Evolutionary conservation across 371 early-diverging fungal species (phyloP).

Genomic region (Mucor lusitanicus): DNA sequence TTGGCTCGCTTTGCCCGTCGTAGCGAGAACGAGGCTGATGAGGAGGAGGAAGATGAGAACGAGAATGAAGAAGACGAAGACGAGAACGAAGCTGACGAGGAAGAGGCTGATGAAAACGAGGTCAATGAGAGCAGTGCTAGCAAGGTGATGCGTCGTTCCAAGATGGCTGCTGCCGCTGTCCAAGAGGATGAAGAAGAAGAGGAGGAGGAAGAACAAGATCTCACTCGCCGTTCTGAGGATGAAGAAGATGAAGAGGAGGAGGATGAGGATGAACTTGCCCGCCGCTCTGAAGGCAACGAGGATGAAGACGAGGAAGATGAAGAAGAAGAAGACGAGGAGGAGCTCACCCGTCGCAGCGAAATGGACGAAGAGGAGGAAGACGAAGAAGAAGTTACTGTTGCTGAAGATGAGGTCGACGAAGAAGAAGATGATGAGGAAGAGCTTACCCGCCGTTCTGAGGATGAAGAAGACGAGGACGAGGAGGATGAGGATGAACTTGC

Average conservation of each 20-base stretch:
- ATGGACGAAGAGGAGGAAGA: neutral
- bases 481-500: neutral
- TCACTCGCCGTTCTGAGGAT: neutral
- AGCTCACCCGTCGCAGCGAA: neutral
- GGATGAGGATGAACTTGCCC: neutral
- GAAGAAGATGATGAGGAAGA: neutral
- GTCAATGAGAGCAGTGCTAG: neutral
- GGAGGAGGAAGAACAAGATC: neutral
- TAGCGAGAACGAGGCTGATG: constrained; percentile 6
- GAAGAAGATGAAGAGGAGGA: neutral
- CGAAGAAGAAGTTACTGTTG: neutral
- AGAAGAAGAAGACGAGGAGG: neutral
- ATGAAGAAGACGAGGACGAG: neutral
- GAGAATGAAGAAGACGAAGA: constrained; percentile 13
- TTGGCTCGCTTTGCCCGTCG: neutral
- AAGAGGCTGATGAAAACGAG: constrained; percentile 5
- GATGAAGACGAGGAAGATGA: constrained; percentile 1
- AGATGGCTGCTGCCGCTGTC: neutral
- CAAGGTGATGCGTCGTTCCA: neutral
- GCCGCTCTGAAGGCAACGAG: neutral
- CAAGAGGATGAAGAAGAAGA: neutral
- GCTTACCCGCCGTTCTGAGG: too few species aligned
- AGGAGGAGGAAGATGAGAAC: constrained; percentile 11
- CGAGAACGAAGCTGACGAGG: constrained; percentile 2
- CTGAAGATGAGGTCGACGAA: neutral